phyloP scores from a whole-genome alignment of 768 basidiomycete species.

The Sarcodon sp. region DNA sequence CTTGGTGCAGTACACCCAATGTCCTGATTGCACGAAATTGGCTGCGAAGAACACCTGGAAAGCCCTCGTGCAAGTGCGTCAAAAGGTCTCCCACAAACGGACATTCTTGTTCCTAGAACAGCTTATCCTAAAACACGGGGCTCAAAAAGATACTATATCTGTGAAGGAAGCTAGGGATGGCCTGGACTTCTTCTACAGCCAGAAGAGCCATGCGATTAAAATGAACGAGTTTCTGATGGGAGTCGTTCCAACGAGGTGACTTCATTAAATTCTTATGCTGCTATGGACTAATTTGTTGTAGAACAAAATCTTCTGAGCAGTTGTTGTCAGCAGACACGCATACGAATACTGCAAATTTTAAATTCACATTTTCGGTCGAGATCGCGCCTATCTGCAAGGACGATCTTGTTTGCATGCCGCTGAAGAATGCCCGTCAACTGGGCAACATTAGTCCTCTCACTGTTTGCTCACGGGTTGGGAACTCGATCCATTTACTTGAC shows the following conservation, averaged over 20 bases:
- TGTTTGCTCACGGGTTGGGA: conserved; percentile 85
- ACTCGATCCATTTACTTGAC: conserved; percentile 84
- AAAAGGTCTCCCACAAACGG: conserved; percentile 96
- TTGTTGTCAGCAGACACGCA: conserved; percentile 89
- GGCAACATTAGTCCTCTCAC: conserved; percentile 85
- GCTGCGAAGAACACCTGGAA: conserved; percentile 99
- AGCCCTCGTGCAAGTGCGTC: conserved; percentile 94
- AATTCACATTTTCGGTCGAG: conserved; percentile 95
- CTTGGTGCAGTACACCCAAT: conserved; percentile 90
- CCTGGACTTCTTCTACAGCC: conserved; percentile 93
- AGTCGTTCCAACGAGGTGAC: conserved; percentile 81
- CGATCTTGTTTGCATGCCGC: conserved; percentile 85
- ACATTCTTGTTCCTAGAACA: conserved; percentile 98
- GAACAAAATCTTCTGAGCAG: conserved; percentile 91
- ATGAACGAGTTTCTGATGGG: conserved; percentile 90
- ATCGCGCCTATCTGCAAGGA: conserved; percentile 97
- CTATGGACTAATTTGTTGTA: conserved; percentile 15
- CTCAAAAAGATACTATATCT: conserved; percentile 91
- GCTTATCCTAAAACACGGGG: conserved; percentile 90
- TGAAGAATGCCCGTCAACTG: conserved; percentile 67
- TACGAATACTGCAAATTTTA: conserved; percentile 87
- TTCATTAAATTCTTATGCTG: conserved; percentile 1
- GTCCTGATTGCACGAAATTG: conserved; percentile 83
- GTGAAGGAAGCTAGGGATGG: conserved; percentile 92
- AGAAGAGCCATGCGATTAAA: conserved; percentile 83